Conservation (phyloP, 805 yeast species). For the Yamadazyma sp. region DNA sequence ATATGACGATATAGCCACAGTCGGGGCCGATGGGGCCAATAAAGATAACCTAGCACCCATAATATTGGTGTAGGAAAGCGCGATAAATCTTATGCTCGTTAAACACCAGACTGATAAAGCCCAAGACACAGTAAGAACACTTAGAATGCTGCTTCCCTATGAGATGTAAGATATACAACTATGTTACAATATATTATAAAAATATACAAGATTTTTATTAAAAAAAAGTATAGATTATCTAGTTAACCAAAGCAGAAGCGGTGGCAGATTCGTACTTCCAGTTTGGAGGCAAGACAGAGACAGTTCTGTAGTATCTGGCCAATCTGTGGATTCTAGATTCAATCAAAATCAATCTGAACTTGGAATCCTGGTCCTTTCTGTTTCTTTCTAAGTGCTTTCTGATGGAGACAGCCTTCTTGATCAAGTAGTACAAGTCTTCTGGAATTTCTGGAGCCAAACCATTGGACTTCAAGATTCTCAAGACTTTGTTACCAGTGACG, state of each 20-base stretch:
- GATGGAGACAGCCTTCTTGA: slow-evolving; percentile 99
- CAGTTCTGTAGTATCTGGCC: slow-evolving; percentile 99
- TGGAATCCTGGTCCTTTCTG: slow-evolving; percentile 99
- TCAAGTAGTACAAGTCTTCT: slow-evolving; percentile 98
- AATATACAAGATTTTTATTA: slow-evolving; percentile 10
- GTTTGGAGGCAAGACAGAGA: slow-evolving; percentile 98
- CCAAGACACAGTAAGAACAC: no score
- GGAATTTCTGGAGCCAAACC: slow-evolving; percentile 99
- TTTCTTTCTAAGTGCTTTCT: slow-evolving; percentile 99
- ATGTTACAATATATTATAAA: slow-evolving; percentile 7
- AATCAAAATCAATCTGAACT: slow-evolving; percentile 99
- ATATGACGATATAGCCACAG: slow-evolving; percentile 88
- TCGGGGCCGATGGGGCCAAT: slow-evolving; percentile 86
- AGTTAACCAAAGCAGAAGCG: slow-evolving; percentile 99
- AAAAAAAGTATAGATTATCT: slow-evolving; percentile 29
- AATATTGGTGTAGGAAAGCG: background rate
- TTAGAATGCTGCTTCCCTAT: no score
- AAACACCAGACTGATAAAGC: no score
- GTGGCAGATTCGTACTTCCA: slow-evolving; percentile 99
- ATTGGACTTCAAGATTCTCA: slow-evolving; percentile 98
- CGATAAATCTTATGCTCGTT: slow-evolving; percentile 6
- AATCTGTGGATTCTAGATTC: slow-evolving; percentile 99
- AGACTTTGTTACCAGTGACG: slow-evolving; percentile 98
- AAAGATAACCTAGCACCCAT: slow-evolving; percentile 91
- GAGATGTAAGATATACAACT: no score